These are phyloP conservation scores for Cladosporium sphaerospermum DNA, from an alignment of 2,329 filamentous ascomycete genomes.

Conservation along the genomic window DNA sequence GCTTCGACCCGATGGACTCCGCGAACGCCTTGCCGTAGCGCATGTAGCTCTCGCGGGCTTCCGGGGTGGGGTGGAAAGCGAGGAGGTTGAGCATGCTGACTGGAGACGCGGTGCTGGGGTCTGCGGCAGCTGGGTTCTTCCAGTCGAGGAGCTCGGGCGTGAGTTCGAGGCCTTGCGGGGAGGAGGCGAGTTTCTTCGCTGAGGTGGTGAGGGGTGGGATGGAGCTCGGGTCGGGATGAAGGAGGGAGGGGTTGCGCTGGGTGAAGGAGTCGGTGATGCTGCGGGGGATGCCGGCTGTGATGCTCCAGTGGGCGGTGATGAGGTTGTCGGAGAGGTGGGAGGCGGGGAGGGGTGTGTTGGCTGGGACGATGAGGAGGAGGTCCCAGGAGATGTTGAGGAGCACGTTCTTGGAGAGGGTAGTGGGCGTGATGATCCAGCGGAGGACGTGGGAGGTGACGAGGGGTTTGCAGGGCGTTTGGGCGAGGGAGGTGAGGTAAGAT, in stretches of 20 bases:
- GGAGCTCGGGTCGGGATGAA: slow-evolving; percentile 27
- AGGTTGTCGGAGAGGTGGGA: slow-evolving; percentile 20
- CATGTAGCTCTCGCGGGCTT: slow-evolving; percentile 47
- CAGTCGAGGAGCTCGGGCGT: slow-evolving; percentile 46
- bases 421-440: slow-evolving; percentile 47
- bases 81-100: slow-evolving; percentile 61
- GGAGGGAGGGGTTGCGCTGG: slow-evolving; percentile 34
- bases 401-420: slow-evolving; percentile 34
- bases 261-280: slow-evolving; percentile 24
- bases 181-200: slow-evolving; percentile 29
- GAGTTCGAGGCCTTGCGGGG: slow-evolving; percentile 49
- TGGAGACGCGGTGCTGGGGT: slow-evolving; percentile 27
- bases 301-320: slow-evolving; percentile 26
- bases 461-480: slow-evolving; percentile 30
- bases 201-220: slow-evolving; percentile 34
- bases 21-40: slow-evolving; percentile 53
- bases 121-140: slow-evolving; percentile 32
- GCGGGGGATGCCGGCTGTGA: slow-evolving; percentile 40
- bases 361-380: slow-evolving; percentile 41
- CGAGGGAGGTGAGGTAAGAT: slow-evolving; percentile 38
- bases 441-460: slow-evolving; percentile 40
- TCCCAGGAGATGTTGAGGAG: slow-evolving; percentile 43
- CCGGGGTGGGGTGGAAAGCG: slow-evolving; percentile 47
- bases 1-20: slow-evolving; percentile 41
- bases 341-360: slow-evolving; percentile 21